Evolutionary conservation across 345 rosid genomes (phyloP).

Genomic region (Acer yangbiense): DNA sequence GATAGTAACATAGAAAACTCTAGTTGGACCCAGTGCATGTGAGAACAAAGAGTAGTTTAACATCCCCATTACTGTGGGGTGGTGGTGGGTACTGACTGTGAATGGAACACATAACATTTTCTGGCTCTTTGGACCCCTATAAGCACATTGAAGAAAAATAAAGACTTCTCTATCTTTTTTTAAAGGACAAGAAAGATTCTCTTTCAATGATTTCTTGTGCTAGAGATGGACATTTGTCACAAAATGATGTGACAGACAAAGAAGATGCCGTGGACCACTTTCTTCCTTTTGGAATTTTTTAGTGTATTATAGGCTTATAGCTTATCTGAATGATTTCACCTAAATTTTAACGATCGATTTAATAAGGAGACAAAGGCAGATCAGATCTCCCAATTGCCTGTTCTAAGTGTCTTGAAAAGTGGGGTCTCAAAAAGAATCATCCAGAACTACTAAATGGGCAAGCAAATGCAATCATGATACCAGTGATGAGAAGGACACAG

Average conservation of each 20-base stretch:
- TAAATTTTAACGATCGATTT: too few relatives aligned
- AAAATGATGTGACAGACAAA: too few relatives aligned
- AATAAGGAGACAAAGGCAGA: too few relatives aligned
- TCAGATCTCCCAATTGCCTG: not conserved
- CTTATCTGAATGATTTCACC: too few relatives aligned
- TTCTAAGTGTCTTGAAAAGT: not conserved
- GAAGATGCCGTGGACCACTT: too few relatives aligned
- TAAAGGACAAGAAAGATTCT: too few relatives aligned
- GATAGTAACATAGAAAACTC: not conserved
- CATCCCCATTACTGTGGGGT: not conserved
- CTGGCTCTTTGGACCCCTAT: conserved; percentile 13
- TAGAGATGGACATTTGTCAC: too few relatives aligned
- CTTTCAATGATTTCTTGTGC: too few relatives aligned
- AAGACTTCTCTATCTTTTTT: conserved; percentile 10
- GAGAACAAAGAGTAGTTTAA: conserved; percentile 24
- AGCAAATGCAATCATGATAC: not conserved
- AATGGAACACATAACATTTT: conserved; percentile 14
- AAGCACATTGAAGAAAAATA: conserved; percentile 7
- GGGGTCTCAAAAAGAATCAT: not conserved
- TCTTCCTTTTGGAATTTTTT: too few relatives aligned
- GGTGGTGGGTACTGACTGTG: not conserved
- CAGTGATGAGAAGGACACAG: not conserved
- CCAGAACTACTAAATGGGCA: conserved; percentile 5
- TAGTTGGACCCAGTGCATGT: conserved; percentile 32
- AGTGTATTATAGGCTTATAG: too few relatives aligned